Percentiles rank a stretch among this genome's conserved stretches.
These are phyloP conservation scores for Fusarium pseudocircinatum DNA, from an alignment of 2,329 filamentous ascomycete species.

Conservation along the genomic window DNA sequence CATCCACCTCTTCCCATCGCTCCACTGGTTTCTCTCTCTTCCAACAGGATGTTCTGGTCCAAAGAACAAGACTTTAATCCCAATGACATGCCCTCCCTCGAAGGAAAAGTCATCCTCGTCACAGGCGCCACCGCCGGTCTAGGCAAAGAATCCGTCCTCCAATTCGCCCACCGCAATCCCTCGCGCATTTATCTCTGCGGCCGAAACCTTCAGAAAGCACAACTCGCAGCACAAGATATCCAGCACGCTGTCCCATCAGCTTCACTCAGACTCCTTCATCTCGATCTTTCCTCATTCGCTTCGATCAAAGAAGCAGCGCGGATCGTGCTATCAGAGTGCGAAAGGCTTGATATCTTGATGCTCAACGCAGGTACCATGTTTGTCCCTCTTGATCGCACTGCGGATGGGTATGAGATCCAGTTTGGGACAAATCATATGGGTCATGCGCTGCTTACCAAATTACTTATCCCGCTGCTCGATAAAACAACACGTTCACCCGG, in stretches of 20 bases:
- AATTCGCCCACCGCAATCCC: background rate
- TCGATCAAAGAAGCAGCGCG: background rate
- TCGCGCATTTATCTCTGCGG: background rate
- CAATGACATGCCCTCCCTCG: background rate
- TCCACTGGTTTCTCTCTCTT: no score
- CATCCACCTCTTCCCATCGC: no score
- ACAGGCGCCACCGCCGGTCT: background rate
- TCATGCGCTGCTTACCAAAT: accelerated
- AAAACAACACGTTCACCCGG: background rate
- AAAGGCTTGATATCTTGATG: background rate
- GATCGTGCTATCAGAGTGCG: background rate
- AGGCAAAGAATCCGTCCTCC: background rate
- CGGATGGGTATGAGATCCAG: background rate
- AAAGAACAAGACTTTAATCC: background rate
- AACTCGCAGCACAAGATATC: accelerated
- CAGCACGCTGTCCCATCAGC: accelerated
- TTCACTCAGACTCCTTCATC: background rate
- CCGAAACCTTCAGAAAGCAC: accelerated
- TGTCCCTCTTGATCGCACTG: background rate
- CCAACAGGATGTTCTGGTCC: background rate
- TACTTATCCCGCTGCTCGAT: background rate
- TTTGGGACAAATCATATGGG: background rate
- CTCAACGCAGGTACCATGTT: background rate
- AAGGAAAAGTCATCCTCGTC: background rate
- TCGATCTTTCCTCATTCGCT: background rate